phyloP scores from a whole-genome alignment of 2,329 filamentous ascomycete species.

The Didymella exigua region DNA sequence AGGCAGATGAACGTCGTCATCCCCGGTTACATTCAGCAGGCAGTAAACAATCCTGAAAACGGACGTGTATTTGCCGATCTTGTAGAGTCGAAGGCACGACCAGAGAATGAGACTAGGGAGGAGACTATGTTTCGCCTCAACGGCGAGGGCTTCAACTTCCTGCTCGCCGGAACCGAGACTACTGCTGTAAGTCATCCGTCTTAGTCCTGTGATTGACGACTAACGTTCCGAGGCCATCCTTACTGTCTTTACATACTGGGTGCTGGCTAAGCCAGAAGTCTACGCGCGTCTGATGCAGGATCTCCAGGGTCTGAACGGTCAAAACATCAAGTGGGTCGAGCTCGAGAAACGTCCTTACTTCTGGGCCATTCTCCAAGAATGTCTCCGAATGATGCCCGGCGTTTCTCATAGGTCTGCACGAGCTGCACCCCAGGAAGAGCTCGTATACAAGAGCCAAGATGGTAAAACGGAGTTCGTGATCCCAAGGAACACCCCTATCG shows the following conservation, averaged over 20 bases:
- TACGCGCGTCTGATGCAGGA: conserved; percentile 30
- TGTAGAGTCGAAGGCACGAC: conserved; percentile 27
- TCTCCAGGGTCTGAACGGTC: conserved; percentile 19
- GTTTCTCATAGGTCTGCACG: conserved; percentile 30
- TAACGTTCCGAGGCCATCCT: conserved; percentile 30
- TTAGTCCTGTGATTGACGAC: neutral
- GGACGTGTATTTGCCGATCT: conserved; percentile 33
- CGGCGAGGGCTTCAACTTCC: conserved; percentile 35
- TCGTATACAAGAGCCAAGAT: conserved; percentile 28
- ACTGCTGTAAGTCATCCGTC: conserved; percentile 26
- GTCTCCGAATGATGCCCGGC: conserved; percentile 44
- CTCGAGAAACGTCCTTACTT: conserved; percentile 42
- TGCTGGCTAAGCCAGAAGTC: conserved; percentile 39
- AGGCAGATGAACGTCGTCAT: conserved; percentile 35
- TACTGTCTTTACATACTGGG: conserved; percentile 40
- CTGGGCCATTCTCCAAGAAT: conserved; percentile 43
- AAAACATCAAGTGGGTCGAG: conserved; percentile 27
- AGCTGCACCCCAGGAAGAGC: conserved; percentile 28
- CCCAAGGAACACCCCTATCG: conserved; percentile 34
- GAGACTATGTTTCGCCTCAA: conserved; percentile 27
- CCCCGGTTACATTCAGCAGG: conserved; percentile 30
- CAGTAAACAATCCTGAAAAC: conserved; percentile 32
- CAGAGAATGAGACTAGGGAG: conserved; percentile 24
- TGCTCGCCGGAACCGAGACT: conserved; percentile 34
- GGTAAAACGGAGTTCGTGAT: conserved; percentile 31